Base-by-base conservation (phyloP, 805 yeast genomes). In the Cyberlindnera euphorbiiphila region DNA sequence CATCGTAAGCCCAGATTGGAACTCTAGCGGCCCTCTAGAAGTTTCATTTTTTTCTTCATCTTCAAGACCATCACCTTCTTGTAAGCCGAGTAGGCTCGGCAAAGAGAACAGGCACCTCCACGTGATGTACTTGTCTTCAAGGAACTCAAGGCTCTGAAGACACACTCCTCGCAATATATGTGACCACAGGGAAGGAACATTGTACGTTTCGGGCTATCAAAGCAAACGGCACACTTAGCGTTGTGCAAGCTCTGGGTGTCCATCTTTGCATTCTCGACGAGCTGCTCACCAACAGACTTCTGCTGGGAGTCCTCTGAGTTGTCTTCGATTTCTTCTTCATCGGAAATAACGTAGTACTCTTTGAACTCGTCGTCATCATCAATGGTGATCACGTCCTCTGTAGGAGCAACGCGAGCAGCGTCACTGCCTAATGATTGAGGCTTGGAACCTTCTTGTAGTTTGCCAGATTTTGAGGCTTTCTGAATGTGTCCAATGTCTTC, bases 151-250 rank as follows among this genome's bases (percentile, higher is more conserved):
- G 68, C 54, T 70, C 71, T 43, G 64, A 71, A 76, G 5, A 72
- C 60, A 51, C 82, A 77, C 19, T 68, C 69, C 6, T 68, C 61
- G 48, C 83, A 77, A 47, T 69, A 76, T 3, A 72, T 59, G 52
- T 77, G 83, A 0, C 83, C 83, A 56, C 83, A 77, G 0, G 73
- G 71, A 4, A 76, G 63, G 13, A 70, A 69, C 21, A 68, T 64
- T 2, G 79, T 69, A 6, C 60, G 48, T 12, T 61, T 67, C 3
- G 78, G 76, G 5, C 69, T 64, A 8, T 75, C 81, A 51, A 76
- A 68, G 37, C 83, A 77, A 15, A 77, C 70, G 0, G 79, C 77
- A 50, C 83, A 76, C 25, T 39, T 41, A 17, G 57, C 46, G 20
- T 44, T 37, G 32, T 39, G 37, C 29, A 45, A 10, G 13, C 48